A percentile compares a stretch with the other conserved stretches of the same genome.
Evolutionary conservation across 2,329 filamentous ascomycete genomes (phyloP).

Genomic region (Nemania diffusa): DNA sequence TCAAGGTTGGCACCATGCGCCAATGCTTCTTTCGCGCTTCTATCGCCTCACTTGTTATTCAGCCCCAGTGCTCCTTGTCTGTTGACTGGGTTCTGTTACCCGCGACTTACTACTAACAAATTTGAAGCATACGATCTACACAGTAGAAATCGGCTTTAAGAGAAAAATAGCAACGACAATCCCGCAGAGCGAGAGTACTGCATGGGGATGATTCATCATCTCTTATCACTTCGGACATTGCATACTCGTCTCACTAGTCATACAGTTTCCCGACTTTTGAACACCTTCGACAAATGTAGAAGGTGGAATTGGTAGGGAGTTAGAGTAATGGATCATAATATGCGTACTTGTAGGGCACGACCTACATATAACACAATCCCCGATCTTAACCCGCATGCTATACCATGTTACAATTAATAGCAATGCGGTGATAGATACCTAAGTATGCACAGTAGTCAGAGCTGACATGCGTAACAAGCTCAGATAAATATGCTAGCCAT

Average conservation of each 20-base stretch:
- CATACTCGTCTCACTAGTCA: neutral
- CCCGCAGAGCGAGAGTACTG: neutral
- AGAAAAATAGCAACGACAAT: neutral
- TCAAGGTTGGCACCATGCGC: neutral
- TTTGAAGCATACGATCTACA: neutral
- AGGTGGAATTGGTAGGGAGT: constrained; percentile 13
- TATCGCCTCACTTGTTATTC: constrained; percentile 2
- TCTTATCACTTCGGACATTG: neutral
- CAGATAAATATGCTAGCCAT: neutral
- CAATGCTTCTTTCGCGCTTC: neutral
- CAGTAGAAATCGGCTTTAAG: neutral
- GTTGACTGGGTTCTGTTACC: neutral
- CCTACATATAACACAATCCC: constrained; percentile 9
- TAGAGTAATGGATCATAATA: neutral
- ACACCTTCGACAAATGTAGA: constrained; percentile 17
- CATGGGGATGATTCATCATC: neutral
- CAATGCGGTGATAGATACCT: neutral
- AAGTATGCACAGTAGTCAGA: constrained; percentile 12
- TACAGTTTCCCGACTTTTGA: neutral
- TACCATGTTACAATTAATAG: neutral
- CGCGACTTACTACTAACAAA: neutral
- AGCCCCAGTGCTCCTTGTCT: constrained; percentile 1
- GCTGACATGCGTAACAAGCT: constrained; percentile 5
- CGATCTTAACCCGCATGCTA: neutral
- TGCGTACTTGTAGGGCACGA: neutral